phyloP scores from a whole-genome alignment of 1,284 basidiomycete genomes.

The Malassezia psittaci region DNA sequence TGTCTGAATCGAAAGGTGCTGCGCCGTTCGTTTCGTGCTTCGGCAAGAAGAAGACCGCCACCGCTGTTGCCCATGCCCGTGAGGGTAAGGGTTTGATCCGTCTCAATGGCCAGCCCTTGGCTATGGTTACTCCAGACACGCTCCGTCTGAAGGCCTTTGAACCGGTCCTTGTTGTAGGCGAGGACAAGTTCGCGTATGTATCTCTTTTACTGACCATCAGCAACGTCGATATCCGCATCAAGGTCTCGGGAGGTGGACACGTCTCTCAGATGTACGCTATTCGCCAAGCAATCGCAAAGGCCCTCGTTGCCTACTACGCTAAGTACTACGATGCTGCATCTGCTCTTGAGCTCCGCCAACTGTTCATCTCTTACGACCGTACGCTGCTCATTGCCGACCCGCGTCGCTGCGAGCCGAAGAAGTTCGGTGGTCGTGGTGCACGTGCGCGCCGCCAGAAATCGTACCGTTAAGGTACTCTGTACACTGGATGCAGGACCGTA shows the following conservation, averaged over 20 bases:
- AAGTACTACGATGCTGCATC: conserved; percentile 98
- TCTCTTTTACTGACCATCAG: conserved; percentile 17
- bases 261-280: conserved; percentile 98
- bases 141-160: conserved; percentile 98
- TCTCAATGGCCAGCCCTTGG: conserved; percentile 92
- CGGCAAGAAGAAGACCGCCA: conserved; percentile 50
- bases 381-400: conserved; percentile 94
- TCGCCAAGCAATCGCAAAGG: conserved; percentile 97
- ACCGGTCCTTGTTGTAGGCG: conserved; percentile 49
- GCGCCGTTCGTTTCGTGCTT: conserved; percentile 48
- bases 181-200: conserved; percentile 48
- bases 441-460: conserved; percentile 48
- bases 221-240: conserved; percentile 82
- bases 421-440: conserved; percentile 52
- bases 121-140: conserved; percentile 77
- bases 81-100: conserved; percentile 96
- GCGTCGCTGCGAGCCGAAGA: conserved; percentile 97
- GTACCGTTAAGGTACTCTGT: conserved; percentile 53
- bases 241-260: conserved; percentile 98
- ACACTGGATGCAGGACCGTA: background rate
- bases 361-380: conserved; percentile 52
- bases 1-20: conserved; percentile 23
- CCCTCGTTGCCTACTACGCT: conserved; percentile 89
- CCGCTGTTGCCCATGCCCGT: conserved; percentile 47
- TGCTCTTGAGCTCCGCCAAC: conserved; percentile 53